Evolutionary conservation across 768 basidiomycete species (phyloP).

Genomic region (Arthromyces matolae): DNA sequence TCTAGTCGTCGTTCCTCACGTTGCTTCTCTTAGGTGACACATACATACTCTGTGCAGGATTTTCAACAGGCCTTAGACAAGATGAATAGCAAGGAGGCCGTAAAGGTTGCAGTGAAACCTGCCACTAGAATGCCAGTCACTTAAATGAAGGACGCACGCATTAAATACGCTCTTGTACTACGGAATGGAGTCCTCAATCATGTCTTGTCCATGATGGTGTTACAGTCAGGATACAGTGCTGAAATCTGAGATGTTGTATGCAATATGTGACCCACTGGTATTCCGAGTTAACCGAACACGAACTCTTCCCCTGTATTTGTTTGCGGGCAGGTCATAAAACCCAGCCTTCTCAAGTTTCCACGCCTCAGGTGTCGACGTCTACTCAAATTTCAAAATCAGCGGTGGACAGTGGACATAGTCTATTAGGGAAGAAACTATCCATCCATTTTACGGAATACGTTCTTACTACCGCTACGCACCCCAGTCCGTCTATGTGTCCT

Average conservation of each 20-base stretch:
- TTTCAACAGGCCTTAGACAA: constrained; percentile 65
- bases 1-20: neutral
- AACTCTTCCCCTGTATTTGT: too few relatives aligned
- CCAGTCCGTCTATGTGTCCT: constrained; percentile 74
- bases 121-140: neutral
- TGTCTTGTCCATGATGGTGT: too few relatives aligned
- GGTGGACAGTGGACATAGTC: too few relatives aligned
- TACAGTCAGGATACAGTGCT: too few relatives aligned
- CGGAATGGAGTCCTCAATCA: neutral
- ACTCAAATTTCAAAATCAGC: too few relatives aligned
- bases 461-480: constrained; percentile 87
- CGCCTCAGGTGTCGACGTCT: too few relatives aligned
- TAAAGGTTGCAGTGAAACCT: constrained; percentile 51
- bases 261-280: too few relatives aligned
- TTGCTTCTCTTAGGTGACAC: constrained; percentile 38
- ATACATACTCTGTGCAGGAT: constrained; percentile 53
- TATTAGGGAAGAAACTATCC: constrained; percentile 10
- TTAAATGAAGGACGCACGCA: neutral
- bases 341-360: too few relatives aligned
- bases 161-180: too few relatives aligned
- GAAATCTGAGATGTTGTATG: too few relatives aligned
- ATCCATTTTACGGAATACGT: constrained; percentile 56
- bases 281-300: too few relatives aligned
- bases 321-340: too few relatives aligned
- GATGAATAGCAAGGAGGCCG: constrained; percentile 53